Evolutionary conservation across 1,284 basidiomycete genomes (phyloP).

Genomic region (Rhodotorula sp.): DNA sequence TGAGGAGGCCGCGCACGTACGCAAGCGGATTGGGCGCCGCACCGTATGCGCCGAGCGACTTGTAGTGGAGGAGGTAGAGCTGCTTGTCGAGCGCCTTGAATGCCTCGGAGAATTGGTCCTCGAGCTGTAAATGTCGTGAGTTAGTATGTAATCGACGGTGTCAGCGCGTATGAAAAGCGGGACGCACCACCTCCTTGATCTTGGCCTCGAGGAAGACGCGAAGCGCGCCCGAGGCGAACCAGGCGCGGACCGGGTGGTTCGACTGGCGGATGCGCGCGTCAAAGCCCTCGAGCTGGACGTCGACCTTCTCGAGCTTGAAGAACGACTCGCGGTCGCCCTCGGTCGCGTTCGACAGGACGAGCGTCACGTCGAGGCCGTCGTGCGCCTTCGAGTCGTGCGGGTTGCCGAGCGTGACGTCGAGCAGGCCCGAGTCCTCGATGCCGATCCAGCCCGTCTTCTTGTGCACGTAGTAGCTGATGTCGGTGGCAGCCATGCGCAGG

Average conservation of each 20-base stretch:
- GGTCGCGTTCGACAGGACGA: constrained; percentile 46
- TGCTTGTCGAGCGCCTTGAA: constrained; percentile 33
- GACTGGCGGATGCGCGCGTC: constrained; percentile 45
- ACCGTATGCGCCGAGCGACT: constrained; percentile 54
- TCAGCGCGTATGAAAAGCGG: neutral
- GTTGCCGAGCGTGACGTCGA: constrained; percentile 54
- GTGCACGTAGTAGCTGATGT: constrained; percentile 55
- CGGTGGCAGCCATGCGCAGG: constrained; percentile 48
- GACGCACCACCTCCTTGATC: constrained; percentile 33
- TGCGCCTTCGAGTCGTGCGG: constrained; percentile 49
- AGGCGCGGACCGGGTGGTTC: constrained; percentile 47
- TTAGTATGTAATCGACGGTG: neutral
- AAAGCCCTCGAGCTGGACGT: constrained; percentile 52
- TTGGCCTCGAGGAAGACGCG: constrained; percentile 44
- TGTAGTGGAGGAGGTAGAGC: constrained; percentile 53
- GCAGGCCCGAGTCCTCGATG: constrained; percentile 49
- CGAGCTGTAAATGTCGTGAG: constrained; percentile 20
- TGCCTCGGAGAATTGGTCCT: constrained; percentile 32
- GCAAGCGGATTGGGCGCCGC: constrained; percentile 51
- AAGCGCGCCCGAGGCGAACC: constrained; percentile 45
- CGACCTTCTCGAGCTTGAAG: constrained; percentile 56
- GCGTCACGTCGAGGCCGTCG: constrained; percentile 52
- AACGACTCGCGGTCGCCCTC: constrained; percentile 55
- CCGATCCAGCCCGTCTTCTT: constrained; percentile 20
- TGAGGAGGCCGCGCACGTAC: constrained; percentile 55